Conservation (phyloP, 2,329 filamentous ascomycete genomes). For the Phyllosticta citrichinensis region DNA sequence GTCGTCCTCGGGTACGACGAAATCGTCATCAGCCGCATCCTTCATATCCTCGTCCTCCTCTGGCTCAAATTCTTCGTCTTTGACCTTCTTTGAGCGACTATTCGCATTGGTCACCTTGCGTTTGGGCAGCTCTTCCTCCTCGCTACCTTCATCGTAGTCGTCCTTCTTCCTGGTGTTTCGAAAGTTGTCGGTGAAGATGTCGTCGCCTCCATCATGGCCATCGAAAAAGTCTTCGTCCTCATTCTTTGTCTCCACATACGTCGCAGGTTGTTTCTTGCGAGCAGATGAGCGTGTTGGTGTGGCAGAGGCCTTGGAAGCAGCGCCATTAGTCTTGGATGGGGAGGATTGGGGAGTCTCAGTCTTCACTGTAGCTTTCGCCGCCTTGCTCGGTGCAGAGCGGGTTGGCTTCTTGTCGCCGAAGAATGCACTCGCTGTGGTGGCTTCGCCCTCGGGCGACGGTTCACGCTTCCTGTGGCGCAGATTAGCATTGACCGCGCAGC, state of each 20-base stretch:
- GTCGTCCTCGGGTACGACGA: conserved; percentile 34
- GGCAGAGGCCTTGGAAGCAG: conserved; percentile 19
- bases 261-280: conserved; percentile 33
- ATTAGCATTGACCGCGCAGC: conserved; percentile 14
- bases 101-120: conserved; percentile 26
- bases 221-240: conserved; percentile 45
- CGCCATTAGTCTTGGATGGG: conserved; percentile 23
- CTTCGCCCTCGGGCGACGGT: conserved; percentile 40
- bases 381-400: conserved; percentile 33
- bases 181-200: conserved; percentile 69
- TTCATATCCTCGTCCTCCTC: conserved; percentile 45
- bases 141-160: conserved; percentile 48
- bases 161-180: conserved; percentile 40
- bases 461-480: conserved; percentile 35
- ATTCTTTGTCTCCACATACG: conserved; percentile 45
- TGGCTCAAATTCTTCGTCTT: conserved; percentile 32
- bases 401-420: conserved; percentile 50
- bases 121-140: conserved; percentile 21
- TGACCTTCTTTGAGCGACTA: conserved; percentile 34
- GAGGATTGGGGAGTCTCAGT: conserved; percentile 27
- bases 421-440: conserved; percentile 53
- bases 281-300: conserved; percentile 28
- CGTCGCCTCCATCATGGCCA: conserved; percentile 54
- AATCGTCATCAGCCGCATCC: conserved; percentile 37
- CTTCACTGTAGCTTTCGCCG: conserved; percentile 25